These are phyloP conservation scores for Conringia planisiliqua DNA, from an alignment of 345 rosid genomes.

Conservation along the genomic window DNA sequence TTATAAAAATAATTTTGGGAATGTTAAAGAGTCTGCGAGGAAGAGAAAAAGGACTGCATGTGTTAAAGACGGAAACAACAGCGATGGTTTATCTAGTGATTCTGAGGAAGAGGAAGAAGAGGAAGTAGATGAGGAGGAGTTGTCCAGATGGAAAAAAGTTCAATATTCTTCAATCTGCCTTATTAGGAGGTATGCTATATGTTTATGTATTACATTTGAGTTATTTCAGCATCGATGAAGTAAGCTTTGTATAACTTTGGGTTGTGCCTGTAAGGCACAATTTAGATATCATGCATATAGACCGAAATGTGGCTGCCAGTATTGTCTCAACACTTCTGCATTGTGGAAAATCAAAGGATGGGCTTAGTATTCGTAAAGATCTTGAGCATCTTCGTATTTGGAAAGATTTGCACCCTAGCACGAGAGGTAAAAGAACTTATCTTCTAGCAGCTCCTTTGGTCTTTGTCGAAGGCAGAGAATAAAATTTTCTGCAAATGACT, in stretches of 20 bases:
- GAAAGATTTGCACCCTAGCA: not conserved
- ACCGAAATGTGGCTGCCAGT: not conserved
- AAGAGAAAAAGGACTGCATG: not conserved
- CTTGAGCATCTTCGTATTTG: not conserved
- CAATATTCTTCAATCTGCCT: not conserved
- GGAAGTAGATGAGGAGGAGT: not conserved
- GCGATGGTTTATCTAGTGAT: not conserved
- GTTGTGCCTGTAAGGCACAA: not conserved
- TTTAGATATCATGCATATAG: not conserved
- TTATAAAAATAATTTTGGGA: not conserved
- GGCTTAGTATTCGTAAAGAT: not conserved
- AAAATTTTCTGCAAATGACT: not conserved
- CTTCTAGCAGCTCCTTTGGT: not conserved
- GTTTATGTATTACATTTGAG: not conserved
- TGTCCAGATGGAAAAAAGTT: not conserved
- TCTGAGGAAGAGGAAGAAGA: not conserved
- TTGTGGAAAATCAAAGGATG: not conserved
- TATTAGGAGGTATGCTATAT: not conserved
- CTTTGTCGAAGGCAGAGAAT: not conserved
- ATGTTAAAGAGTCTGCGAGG: not conserved
- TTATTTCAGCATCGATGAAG: not conserved
- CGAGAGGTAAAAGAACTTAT: not conserved
- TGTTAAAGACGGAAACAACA: not conserved
- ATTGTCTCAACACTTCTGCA: not conserved
- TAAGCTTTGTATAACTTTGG: not conserved